Evolutionary conservation across 2,329 filamentous ascomycete species (phyloP).

Genomic region (Coleophoma crateriformis): DNA sequence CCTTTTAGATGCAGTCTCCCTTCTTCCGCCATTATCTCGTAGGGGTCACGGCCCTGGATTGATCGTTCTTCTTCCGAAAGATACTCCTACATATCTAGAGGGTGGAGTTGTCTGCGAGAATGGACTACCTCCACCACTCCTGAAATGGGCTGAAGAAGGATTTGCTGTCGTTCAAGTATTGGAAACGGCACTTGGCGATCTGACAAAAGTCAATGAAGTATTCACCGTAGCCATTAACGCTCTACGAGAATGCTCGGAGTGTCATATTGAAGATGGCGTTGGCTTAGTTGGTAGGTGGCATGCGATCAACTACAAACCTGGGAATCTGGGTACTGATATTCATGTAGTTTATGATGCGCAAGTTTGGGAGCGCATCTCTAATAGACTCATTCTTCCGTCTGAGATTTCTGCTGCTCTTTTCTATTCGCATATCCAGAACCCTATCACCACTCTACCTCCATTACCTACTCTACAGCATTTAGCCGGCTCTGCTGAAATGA

Average conservation of each 20-base stretch:
- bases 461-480: constrained; percentile 1
- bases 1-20: background rate
- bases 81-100: background rate
- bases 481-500: background rate
- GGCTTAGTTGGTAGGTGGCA: background rate
- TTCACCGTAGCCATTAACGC: background rate
- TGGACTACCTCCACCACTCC: constrained; percentile 14
- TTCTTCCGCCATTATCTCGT: background rate
- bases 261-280: background rate
- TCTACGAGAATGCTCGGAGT: background rate
- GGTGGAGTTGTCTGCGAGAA: background rate
- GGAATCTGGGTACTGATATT: too few relatives aligned
- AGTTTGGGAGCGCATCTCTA: background rate
- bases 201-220: background rate
- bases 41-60: background rate
- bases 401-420: background rate
- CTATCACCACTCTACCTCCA: background rate
- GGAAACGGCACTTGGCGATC: background rate
- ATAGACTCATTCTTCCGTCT: background rate
- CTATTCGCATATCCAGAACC: background rate
- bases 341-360: background rate
- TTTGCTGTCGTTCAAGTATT: constrained; percentile 18
- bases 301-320: too few relatives aligned
- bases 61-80: background rate
- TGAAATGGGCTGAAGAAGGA: constrained; percentile 26